Evolutionary conservation across 2,329 filamentous ascomycete genomes (phyloP), one percentile per base, ranked within the genome.

Genomic region (Zopfia rhizophila): DNA sequence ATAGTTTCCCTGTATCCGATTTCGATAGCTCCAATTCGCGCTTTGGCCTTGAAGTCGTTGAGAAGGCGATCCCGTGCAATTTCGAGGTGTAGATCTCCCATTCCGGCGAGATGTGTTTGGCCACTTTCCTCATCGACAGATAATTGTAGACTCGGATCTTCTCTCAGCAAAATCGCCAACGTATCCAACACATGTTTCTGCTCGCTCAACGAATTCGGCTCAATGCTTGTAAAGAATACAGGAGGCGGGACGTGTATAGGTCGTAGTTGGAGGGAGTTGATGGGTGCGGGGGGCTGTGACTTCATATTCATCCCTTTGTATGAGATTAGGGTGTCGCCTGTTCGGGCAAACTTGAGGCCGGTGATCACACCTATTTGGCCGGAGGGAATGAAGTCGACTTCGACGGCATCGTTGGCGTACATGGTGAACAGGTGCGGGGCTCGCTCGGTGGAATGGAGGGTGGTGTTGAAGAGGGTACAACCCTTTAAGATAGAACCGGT

Each of bases 11-110:
- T 88, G 73, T 97, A 99, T 57, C 95, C 91, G 49, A 99, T 96
- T 61, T 96, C 90, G 52, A 99, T 96, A 40, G 86, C 87, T 10
- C 93, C 92, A 78, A 96, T 96, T 13, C 76, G 86, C 52, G 79
- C 91, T 81, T 84, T 96, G 70, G 78, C 91, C 69, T 94, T 96
- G 74, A 97, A 87, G 64, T 96, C 91, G 39, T 90, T 89, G 55
- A 94, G 85, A 7, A 99, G 83, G 30, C 92, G 84, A 70, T 97
- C 90, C 37, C 91, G 80, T 0, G 93, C 92, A 36, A 99, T 94
- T 61, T 99, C 94, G 1, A 99, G 80, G 71, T 99, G 94, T 19
- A 99, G 82, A 62, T 96, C 91, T 6, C 94, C 94, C 94, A 99
- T 97, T 3, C 94, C 94, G 40, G 92, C 92, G 0, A 99, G 80